Conservation (phyloP, 2,329 filamentous ascomycete species). For the Neofusicoccum parvum region DNA sequence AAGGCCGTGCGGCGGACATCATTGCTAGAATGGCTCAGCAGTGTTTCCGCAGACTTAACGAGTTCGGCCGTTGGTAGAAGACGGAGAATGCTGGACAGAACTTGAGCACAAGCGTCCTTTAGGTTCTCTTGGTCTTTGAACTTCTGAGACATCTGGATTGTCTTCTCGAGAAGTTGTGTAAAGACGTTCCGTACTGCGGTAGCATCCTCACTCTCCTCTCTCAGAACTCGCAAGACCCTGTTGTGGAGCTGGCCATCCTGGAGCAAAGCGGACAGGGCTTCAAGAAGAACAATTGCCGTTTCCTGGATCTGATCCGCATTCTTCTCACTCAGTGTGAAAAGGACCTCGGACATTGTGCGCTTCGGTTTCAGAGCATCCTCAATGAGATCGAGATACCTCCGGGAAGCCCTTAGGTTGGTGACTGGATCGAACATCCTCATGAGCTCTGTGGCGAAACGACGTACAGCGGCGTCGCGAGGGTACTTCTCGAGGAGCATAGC, state of each 20-base stretch:
- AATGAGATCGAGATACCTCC: constrained; percentile 74
- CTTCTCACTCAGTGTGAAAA: constrained; percentile 66
- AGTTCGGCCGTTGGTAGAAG: constrained; percentile 86
- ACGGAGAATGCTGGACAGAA: constrained; percentile 78
- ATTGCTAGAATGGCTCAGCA: constrained; percentile 75
- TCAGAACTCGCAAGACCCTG: constrained; percentile 36
- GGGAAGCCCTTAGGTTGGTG: constrained; percentile 73
- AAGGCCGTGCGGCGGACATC: constrained; percentile 75
- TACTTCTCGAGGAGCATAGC: constrained; percentile 92
- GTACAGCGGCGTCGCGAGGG: constrained; percentile 71
- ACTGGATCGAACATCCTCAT: constrained; percentile 72
- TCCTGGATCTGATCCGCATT: constrained; percentile 36
- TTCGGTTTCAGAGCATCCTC: constrained; percentile 75
- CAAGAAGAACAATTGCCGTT: constrained; percentile 42
- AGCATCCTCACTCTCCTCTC: constrained; percentile 30
- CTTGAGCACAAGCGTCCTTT: constrained; percentile 59
- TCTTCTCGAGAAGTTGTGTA: constrained; percentile 43
- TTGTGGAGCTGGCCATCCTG: constrained; percentile 35
- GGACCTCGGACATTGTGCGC: constrained; percentile 69
- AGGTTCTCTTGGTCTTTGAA: constrained; percentile 50
- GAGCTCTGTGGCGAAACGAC: constrained; percentile 75
- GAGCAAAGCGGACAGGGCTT: constrained; percentile 41
- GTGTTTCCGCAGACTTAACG: constrained; percentile 79
- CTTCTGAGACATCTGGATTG: constrained; percentile 62
- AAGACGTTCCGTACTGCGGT: constrained; percentile 35